phyloP scores from a whole-genome alignment of 306 rosid genomes.

The Rubus parviflorus region DNA sequence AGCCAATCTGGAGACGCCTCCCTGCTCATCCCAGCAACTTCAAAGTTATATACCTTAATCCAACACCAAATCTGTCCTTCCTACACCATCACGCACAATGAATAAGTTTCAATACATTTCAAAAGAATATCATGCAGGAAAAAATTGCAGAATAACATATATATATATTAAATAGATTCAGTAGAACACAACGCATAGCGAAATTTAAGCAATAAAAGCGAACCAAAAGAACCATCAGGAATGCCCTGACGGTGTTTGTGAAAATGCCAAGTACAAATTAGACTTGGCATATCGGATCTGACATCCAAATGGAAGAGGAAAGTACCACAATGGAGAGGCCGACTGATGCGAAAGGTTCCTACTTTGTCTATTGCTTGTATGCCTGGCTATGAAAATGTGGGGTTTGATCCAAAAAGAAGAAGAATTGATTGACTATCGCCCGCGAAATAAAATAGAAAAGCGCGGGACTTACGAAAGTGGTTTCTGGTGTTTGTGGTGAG shows the following conservation, averaged over 20 bases:
- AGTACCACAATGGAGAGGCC: neutral
- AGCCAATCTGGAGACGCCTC: conserved; percentile 93
- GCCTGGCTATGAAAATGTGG: neutral
- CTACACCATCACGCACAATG: neutral
- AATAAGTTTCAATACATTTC: neutral
- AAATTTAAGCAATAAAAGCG: too few species aligned
- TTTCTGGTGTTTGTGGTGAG: neutral
- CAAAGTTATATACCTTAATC: neutral
- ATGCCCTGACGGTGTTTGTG: neutral
- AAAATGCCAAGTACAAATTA: neutral
- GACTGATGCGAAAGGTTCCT: neutral
- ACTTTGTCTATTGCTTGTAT: neutral
- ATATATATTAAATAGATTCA: too few species aligned
- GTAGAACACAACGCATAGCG: too few species aligned
- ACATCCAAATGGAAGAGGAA: neutral
- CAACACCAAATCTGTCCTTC: neutral
- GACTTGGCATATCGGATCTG: neutral
- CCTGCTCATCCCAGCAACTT: conserved; percentile 55
- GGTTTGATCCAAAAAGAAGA: neutral
- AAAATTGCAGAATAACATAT: too few species aligned
- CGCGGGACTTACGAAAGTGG: conserved; percentile 13
- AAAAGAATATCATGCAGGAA: neutral
- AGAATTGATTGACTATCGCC: neutral
- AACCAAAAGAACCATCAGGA: neutral
- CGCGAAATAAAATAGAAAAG: neutral